A percentile compares a stretch with the other conserved stretches of the same genome.
Conservation (phyloP, 257 asterid genomes). For the Penstemon eatonii region DNA sequence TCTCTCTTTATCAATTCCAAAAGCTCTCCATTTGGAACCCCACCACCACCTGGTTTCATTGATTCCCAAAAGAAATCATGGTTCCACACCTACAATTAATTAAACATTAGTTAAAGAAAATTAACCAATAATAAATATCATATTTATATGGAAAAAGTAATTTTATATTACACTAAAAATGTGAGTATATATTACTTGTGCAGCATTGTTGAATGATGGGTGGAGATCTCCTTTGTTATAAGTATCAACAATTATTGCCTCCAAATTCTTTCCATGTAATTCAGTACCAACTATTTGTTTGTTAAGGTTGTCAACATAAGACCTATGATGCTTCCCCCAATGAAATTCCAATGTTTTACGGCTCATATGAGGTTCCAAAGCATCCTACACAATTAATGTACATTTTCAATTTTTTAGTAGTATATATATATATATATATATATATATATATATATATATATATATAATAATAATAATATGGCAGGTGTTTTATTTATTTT, state of each 20-base stretch:
- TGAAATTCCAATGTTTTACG: slow-evolving; percentile 82
- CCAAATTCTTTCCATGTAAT: slow-evolving; percentile 61
- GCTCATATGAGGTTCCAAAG: slow-evolving; percentile 95
- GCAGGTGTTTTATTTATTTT: no score
- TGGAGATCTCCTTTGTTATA: slow-evolving; percentile 84
- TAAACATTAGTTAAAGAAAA: no score
- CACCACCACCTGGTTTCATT: slow-evolving; percentile 94
- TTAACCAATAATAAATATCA: no score
- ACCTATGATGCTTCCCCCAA: slow-evolving; percentile 96
- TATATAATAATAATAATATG: no score
- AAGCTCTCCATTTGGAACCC: slow-evolving; percentile 76
- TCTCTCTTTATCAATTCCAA: slow-evolving; percentile 72
- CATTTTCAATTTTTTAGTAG: no score
- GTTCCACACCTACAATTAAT: slow-evolving; percentile 60
- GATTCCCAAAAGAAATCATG: slow-evolving; percentile 97
- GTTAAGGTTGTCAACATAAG: slow-evolving; percentile 90
- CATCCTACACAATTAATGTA: slow-evolving; percentile 50
- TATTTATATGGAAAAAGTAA: no score
- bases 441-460: no score
- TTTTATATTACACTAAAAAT: no score
- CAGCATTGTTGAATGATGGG: slow-evolving; percentile 95
- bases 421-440: no score
- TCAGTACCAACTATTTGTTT: slow-evolving; percentile 86
- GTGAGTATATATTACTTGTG: slow-evolving; percentile 54
- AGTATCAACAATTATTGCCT: slow-evolving; percentile 59